Evolutionary conservation across 2,329 filamentous ascomycete genomes (phyloP).

Genomic region (Fusarium ambrosium): DNA sequence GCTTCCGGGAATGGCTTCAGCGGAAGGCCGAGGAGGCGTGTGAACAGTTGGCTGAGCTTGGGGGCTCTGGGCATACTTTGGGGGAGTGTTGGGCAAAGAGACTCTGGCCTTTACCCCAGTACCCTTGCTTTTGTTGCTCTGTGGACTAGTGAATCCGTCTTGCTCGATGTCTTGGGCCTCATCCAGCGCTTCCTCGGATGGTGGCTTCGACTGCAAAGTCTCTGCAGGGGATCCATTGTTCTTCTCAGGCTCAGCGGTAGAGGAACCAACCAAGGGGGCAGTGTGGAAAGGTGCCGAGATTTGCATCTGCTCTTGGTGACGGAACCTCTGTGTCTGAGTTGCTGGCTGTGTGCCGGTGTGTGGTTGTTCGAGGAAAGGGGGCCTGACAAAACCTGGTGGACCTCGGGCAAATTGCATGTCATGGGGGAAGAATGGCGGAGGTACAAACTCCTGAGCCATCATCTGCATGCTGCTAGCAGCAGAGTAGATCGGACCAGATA

Average conservation of each 20-base stretch:
- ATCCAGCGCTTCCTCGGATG: constrained; percentile 46
- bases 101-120: constrained; percentile 37
- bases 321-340: constrained; percentile 2
- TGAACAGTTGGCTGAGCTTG: not conserved
- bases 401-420: constrained; percentile 23
- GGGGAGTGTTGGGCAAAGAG: constrained; percentile 36
- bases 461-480: constrained; percentile 13
- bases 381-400: constrained; percentile 14
- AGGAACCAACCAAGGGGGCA: not conserved
- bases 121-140: constrained; percentile 16
- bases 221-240: constrained; percentile 5
- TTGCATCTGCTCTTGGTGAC: not conserved
- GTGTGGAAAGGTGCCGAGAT: not conserved
- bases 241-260: not conserved
- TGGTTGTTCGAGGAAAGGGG: constrained; percentile 1
- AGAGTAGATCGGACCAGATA: constrained; percentile 23
- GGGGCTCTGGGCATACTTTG: constrained; percentile 2
- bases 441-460: constrained; percentile 2
- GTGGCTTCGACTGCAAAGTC: constrained; percentile 47
- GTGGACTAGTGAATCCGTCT: constrained; percentile 1
- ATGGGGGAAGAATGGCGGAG: constrained; percentile 2
- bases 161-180: constrained; percentile 8
- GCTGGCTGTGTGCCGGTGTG: constrained; percentile 5
- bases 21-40: not conserved
- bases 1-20: not conserved